These are phyloP conservation scores for Penicillium pulvis DNA, from an alignment of 495 filamentous ascomycete genomes.

Conservation along the genomic window DNA sequence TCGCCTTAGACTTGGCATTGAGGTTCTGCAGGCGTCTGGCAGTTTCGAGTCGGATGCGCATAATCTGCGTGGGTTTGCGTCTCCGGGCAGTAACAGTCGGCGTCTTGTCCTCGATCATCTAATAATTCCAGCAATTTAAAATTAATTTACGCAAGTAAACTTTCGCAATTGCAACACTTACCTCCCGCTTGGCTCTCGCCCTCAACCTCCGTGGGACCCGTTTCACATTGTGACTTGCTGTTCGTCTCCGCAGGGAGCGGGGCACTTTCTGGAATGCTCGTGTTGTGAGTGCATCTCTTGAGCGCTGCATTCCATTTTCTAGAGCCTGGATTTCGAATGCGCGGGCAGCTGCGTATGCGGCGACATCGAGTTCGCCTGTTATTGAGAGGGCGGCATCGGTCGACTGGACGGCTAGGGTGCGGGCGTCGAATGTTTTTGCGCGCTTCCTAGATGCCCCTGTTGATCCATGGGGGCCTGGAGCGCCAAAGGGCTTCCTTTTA, in stretches of 20 bases:
- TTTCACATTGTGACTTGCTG: constrained; percentile 94
- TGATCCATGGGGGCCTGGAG: constrained; percentile 23
- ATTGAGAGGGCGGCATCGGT: constrained; percentile 68
- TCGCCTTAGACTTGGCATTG: constrained; percentile 56
- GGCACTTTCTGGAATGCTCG: constrained; percentile 91
- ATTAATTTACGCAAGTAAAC: not conserved
- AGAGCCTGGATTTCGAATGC: constrained; percentile 88
- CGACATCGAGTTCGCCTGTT: constrained; percentile 77
- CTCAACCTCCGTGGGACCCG: constrained; percentile 80
- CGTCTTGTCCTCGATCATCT: constrained; percentile 90
- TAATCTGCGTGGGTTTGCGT: constrained; percentile 67
- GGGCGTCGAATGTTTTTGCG: constrained; percentile 66
- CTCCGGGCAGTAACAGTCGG: constrained; percentile 74
- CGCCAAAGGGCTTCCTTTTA: constrained; percentile 36
- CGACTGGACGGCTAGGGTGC: constrained; percentile 72
- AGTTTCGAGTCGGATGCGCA: constrained; percentile 80
- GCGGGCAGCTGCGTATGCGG: constrained; percentile 77
- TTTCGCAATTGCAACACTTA: constrained; percentile 21
- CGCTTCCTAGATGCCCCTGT: constrained; percentile 55
- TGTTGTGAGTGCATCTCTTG: constrained; percentile 64
- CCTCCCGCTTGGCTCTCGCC: constrained; percentile 70
- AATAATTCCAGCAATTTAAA: not conserved
- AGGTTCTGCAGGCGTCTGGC: constrained; percentile 71
- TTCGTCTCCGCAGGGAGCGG: constrained; percentile 77
- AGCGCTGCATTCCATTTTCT: constrained; percentile 72